Evolutionary conservation across 2,329 filamentous ascomycete species (phyloP).

Genomic region (Fusarium transvaalense): DNA sequence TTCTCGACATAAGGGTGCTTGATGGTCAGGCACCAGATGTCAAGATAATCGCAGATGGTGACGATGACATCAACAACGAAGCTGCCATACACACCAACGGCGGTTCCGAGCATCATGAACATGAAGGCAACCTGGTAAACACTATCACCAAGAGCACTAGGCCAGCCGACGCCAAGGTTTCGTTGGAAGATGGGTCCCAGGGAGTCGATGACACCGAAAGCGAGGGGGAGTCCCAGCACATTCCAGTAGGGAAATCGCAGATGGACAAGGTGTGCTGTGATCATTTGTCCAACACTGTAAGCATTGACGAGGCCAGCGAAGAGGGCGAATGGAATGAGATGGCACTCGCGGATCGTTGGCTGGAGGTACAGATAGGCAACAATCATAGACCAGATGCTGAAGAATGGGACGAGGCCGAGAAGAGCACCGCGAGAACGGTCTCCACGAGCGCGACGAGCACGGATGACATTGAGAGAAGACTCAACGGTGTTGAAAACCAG

Average conservation of each 20-base stretch:
- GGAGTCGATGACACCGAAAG: conserved; percentile 83
- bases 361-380: conserved; percentile 85
- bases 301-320: conserved; percentile 93
- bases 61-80: conserved; percentile 98
- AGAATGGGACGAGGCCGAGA: conserved; percentile 85
- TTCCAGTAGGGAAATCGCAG: conserved; percentile 92
- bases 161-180: conserved; percentile 76
- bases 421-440: conserved; percentile 81
- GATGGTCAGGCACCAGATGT: conserved; percentile 98
- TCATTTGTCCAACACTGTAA: conserved; percentile 95
- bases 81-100: conserved; percentile 92
- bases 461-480: conserved; percentile 86
- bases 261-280: conserved; percentile 91
- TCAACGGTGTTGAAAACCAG: conserved; percentile 87
- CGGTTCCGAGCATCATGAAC: conserved; percentile 87
- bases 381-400: conserved; percentile 81
- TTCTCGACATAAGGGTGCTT: conserved; percentile 78
- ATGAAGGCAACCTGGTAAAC: conserved; percentile 94
- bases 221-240: conserved; percentile 81
- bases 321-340: conserved; percentile 89
- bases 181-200: conserved; percentile 76
- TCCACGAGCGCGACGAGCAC: conserved; percentile 78
- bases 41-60: conserved; percentile 96
- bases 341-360: conserved; percentile 82
- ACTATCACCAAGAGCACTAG: conserved; percentile 77